Base-by-base conservation (phyloP, 345 rosid species). In the Tarenaya hassleriana region DNA sequence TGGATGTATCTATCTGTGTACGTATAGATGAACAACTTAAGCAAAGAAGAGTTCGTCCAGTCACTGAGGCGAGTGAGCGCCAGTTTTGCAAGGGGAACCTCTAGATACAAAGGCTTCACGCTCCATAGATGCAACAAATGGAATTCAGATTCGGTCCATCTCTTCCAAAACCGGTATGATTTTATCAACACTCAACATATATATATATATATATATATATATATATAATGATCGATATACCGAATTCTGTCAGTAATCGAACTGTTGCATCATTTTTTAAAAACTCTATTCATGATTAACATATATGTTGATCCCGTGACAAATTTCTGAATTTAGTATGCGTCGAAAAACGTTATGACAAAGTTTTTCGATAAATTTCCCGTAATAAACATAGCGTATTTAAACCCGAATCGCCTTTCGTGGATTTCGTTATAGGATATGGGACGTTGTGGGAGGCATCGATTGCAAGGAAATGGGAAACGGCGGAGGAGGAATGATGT, bases 1-100 rank as follows among this genome's bases (percentile, higher is more conserved):
- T n/a, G n/a, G n/a, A n/a, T n/a, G 15, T 37, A 37, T 19, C 15
- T 14, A 41, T 27, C 7, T 10, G 10, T 16, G n/a, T 21, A 45
- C 16, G 42, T 34, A 45, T 77, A 91, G 96, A 79, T 79, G 95
- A 91, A 81, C 71, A 72, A 70, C 67, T 52, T 91, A 19, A 55
- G 65, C 42, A 91, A 91, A 69, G 96, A 84, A 72, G 96, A 91
- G 64, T 91, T 91, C 42, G 95, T 91, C 40, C 96, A 87, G 70
- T 82, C 84, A 21, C 84, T 91, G 6, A 88, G 98, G 48, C 94
- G 96, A 51, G 95, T 87, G 66, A 91, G 98, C 73, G 82, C 92
- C 16, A 91, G 96, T 50, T 91, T 91, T 41, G 84, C 95, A 10
- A 74, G 97, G 63, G 97, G 95, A 46, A 86, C 91, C 73, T 90